These are phyloP conservation scores for Oryza meyeriana DNA, from an alignment of 176 grass and related monocot genomes.

Conservation along the genomic window DNA sequence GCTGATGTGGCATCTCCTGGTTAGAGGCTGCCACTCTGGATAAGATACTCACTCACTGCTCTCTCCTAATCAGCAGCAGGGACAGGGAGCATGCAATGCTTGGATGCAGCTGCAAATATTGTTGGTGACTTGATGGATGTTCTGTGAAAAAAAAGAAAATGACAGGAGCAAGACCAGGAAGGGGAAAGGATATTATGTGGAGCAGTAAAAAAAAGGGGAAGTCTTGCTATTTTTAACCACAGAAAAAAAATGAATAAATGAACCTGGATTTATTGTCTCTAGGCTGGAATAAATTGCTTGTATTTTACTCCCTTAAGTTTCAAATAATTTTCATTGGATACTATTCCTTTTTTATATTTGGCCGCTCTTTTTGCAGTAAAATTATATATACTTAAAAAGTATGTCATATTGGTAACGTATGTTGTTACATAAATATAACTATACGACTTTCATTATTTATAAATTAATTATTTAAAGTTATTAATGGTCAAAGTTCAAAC, in stretches of 20 bases:
- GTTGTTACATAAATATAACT: too few species aligned
- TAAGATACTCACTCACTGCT: conserved; percentile 40
- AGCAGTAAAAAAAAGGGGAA: not conserved
- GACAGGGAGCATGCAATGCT: not conserved
- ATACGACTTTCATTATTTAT: too few species aligned
- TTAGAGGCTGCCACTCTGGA: conserved; percentile 53
- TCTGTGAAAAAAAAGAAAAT: not conserved
- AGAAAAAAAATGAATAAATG: not conserved
- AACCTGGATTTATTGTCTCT: not conserved
- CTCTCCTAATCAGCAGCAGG: not conserved
- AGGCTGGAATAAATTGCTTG: not conserved
- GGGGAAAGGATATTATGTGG: not conserved
- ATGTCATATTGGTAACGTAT: too few species aligned
- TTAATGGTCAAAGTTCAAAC: too few species aligned
- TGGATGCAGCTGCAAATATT: not conserved
- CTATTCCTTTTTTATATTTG: too few species aligned
- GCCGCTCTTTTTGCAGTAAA: too few species aligned
- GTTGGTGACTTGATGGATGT: not conserved
- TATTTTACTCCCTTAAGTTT: too few species aligned
- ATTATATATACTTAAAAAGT: too few species aligned
- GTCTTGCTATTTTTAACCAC: not conserved
- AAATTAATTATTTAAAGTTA: too few species aligned
- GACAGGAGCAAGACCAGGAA: not conserved
- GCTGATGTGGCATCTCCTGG: conserved; percentile 60
- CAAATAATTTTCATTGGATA: too few species aligned